Conservation (phyloP, 1,284 basidiomycete genomes). For the Nidula niveotomentosa region DNA sequence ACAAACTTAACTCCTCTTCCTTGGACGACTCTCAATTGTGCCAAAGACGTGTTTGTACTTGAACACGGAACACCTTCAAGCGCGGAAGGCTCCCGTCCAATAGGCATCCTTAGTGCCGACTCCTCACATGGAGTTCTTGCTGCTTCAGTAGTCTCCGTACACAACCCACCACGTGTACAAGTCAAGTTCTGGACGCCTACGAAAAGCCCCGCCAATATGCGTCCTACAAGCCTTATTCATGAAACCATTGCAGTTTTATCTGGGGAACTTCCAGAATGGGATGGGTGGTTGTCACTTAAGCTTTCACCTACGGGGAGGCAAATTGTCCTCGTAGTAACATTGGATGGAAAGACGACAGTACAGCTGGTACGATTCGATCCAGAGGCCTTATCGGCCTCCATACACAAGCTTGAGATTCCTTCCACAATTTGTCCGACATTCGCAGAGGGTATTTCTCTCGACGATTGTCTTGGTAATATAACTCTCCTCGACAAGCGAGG, state of each 20-base stretch:
- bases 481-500: constrained; percentile 15
- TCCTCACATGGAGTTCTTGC: neutral
- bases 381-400: constrained; percentile 5
- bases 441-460: constrained; percentile 17
- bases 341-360: constrained; percentile 4
- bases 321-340: constrained; percentile 11
- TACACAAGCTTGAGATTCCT: constrained; percentile 16
- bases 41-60: neutral
- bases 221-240: neutral
- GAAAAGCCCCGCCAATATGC: neutral
- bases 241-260: constrained; percentile 4
- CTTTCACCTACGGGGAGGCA: constrained; percentile 16
- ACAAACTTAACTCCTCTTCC: neutral
- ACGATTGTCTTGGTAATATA: constrained; percentile 22
- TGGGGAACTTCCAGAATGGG: constrained; percentile 10
- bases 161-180: constrained; percentile 4
- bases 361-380: constrained; percentile 13
- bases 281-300: constrained; percentile 15
- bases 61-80: neutral
- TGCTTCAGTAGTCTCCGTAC: neutral
- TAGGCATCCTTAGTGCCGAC: neutral
- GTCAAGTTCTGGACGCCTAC: constrained; percentile 11
- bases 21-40: neutral
- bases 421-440: constrained; percentile 9
- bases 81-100: neutral